A percentile compares a stretch with the other conserved stretches of the same genome.
Evolutionary conservation across 2,329 filamentous ascomycete genomes (phyloP).

Genomic region (Nemania abortiva): DNA sequence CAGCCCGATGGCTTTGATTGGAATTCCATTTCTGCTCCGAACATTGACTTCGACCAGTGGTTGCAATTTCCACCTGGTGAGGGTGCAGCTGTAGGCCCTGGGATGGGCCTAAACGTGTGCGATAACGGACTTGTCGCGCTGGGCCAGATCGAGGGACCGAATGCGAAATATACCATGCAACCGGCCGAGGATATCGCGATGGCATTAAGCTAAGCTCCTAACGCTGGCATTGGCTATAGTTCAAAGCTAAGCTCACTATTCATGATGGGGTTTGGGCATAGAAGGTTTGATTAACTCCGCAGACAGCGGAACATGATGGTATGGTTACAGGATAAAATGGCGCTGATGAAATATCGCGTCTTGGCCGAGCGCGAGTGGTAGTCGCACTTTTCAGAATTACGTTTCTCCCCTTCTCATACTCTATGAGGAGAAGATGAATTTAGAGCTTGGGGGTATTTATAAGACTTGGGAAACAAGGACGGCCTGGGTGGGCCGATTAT

Average conservation of each 20-base stretch:
- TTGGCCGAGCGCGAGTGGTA: not conserved
- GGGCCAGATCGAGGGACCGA: slow-evolving; percentile 37
- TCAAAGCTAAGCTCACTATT: not conserved
- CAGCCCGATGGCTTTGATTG: slow-evolving; percentile 66
- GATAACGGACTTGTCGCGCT: slow-evolving; percentile 35
- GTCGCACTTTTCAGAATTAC: not conserved
- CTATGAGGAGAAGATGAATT: not conserved
- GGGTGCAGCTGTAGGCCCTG: slow-evolving; percentile 49
- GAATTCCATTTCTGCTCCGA: slow-evolving; percentile 64
- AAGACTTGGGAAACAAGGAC: slow-evolving; percentile 8
- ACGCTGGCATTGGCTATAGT: not conserved
- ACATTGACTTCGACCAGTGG: slow-evolving; percentile 71
- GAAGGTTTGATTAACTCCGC: not conserved
- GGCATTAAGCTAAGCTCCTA: slow-evolving; percentile 5
- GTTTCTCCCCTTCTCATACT: slow-evolving; percentile 2
- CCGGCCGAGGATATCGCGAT: slow-evolving; percentile 25
- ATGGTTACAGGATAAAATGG: not conserved
- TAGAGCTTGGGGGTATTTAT: not conserved
- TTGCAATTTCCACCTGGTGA: slow-evolving; percentile 66
- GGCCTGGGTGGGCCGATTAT: slow-evolving; percentile 26
- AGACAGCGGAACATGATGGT: slow-evolving; percentile 1
- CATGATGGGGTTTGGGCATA: not conserved
- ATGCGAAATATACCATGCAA: slow-evolving; percentile 18
- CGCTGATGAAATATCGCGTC: slow-evolving; percentile 5
- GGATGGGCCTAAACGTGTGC: slow-evolving; percentile 30